phyloP scores from a whole-genome alignment of 306 rosid species.

The Lathyrus tuberosus region DNA sequence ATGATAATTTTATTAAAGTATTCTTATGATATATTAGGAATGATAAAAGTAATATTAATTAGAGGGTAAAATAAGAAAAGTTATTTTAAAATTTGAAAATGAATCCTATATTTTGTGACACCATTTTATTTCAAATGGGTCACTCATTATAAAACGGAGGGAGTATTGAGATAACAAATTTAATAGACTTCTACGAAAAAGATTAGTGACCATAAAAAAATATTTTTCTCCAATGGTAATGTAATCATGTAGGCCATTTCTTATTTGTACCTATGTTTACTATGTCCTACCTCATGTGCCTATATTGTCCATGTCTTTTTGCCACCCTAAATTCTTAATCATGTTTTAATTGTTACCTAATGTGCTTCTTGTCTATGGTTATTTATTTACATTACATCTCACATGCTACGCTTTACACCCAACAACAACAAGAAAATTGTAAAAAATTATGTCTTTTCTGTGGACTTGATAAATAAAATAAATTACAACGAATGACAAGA shows the following conservation, averaged over 20 bases:
- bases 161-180: too few relatives aligned
- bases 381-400: slow-evolving; percentile 4
- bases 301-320: slow-evolving; percentile 8
- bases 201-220: too few relatives aligned
- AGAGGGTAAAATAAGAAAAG: too few relatives aligned
- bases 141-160: too few relatives aligned
- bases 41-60: too few relatives aligned
- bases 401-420: not conserved
- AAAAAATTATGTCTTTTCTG: not conserved
- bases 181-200: too few relatives aligned
- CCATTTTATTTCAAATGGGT: too few relatives aligned
- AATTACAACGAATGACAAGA: not conserved
- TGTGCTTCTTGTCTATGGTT: slow-evolving; percentile 1
- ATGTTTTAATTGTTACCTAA: not conserved
- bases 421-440: not conserved
- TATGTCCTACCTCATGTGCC: slow-evolving; percentile 20
- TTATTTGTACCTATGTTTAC: not conserved
- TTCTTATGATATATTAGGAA: too few relatives aligned
- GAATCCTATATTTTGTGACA: too few relatives aligned
- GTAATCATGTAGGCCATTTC: slow-evolving; percentile 9
- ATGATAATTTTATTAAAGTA: too few relatives aligned
- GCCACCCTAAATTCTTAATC: slow-evolving; percentile 16
- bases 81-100: too few relatives aligned
- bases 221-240: too few relatives aligned
- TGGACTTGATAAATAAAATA: not conserved